Evolutionary conservation across 352 stramenopile genomes (phyloP).

Genomic region (Phytophthora pinifolia): DNA sequence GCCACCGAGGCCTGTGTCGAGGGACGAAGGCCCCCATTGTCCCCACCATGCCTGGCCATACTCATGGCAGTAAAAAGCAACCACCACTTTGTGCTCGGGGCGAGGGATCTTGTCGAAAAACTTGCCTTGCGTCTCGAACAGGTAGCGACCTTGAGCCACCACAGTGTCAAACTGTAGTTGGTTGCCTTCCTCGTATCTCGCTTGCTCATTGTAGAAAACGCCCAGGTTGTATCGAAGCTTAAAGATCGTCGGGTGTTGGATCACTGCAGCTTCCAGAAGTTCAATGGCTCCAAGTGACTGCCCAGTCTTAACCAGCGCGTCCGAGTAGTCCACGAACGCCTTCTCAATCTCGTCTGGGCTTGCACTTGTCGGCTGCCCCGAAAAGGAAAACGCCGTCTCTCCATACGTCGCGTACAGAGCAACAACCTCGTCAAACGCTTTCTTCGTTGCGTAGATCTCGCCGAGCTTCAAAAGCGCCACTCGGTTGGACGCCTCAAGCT

Average conservation of each 20-base stretch:
- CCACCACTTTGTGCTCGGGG: slow-evolving; percentile 27
- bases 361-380: background rate
- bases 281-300: slow-evolving; percentile 33
- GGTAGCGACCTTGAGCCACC: slow-evolving; percentile 31
- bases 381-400: slow-evolving; percentile 11
- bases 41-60: slow-evolving; percentile 91
- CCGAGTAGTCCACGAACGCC: slow-evolving; percentile 43
- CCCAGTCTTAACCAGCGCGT: slow-evolving; percentile 31
- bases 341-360: slow-evolving; percentile 30
- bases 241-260: slow-evolving; percentile 37
- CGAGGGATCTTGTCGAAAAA: slow-evolving; percentile 34
- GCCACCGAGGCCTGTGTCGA: slow-evolving; percentile 72
- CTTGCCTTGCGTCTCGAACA: slow-evolving; percentile 29
- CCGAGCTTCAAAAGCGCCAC: slow-evolving; percentile 23
- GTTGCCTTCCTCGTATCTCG: slow-evolving; percentile 35
- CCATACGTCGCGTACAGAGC: slow-evolving; percentile 31
- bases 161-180: slow-evolving; percentile 34
- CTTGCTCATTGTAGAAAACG: slow-evolving; percentile 35
- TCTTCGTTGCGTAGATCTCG: slow-evolving; percentile 18
- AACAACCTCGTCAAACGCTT: slow-evolving; percentile 26
- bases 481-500: slow-evolving; percentile 21
- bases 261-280: slow-evolving; percentile 30
- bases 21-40: slow-evolving; percentile 81
- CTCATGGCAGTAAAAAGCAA: slow-evolving; percentile 92
- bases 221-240: slow-evolving; percentile 55